Evolutionary conservation across 192 early-diverging fungal species (phyloP), one percentile per base, ranked within the genome.

Genomic region (Spinellus fusiger): DNA sequence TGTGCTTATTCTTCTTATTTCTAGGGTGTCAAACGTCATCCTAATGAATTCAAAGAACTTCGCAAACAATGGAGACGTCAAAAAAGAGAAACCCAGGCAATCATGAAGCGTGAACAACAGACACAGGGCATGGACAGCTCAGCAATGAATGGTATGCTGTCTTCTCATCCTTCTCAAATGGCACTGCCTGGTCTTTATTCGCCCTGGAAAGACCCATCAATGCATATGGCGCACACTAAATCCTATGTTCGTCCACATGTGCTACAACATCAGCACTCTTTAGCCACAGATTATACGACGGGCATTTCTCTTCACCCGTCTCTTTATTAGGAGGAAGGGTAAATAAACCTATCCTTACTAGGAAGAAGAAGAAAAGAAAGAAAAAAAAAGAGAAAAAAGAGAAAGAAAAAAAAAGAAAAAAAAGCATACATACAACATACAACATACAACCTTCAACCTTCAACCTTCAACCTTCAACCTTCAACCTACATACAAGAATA

Each of bases 21-120:
- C 20, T 55, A 55, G 18, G 27, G 22, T 20, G 32, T 29, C 37
- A 66, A 54, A 75, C 57, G 57, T 18, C 57, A 59, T 31, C 57
- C 57, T 20, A 59, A 38, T 31, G 77, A 79, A 59, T 79, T 79
- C 57, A 79, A 79, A 65, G 77, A 79, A 49, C 68, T 76, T 20
- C 64, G 77, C 9, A 79, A 79, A 44, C 71, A 69, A 52, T 79
- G 77, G 77, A 34, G 77, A 44, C 65, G 74, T 1, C 74, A 73
- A 16, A 79, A 79, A 59, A 63, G 69, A 20, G 77, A 74, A 25
- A 44, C 13, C 10, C 40, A 44, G 40, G 40, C 40, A 3, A 12
- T 44, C 18, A 18, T 18, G 15, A 44, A 44, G 18, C 40, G 40
- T n/a, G 40, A 44, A 44, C 40, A 44, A 44, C 40, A 44, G 13